Base-by-base conservation (phyloP, 1,284 basidiomycete species). In the Cutaneotrichosporon cyanovorans region DNA sequence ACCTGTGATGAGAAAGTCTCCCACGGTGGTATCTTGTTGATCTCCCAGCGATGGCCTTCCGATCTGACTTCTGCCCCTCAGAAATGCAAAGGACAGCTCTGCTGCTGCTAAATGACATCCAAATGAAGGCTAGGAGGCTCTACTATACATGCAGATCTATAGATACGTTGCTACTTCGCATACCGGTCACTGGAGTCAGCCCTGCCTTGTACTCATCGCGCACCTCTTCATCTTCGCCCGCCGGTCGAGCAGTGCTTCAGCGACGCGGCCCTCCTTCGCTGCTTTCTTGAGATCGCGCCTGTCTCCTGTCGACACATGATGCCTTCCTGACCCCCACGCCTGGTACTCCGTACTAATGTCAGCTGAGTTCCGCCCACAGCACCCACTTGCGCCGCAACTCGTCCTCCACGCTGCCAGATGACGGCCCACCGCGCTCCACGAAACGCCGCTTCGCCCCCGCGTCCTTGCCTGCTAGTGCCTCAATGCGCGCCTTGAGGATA, bases 191-290 rank as follows among this genome's bases (percentile, higher is more conserved):
- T n/a, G n/a, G n/a, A n/a, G n/a, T n/a, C n/a, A n/a, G n/a, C n/a
- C n/a, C n/a, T n/a, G n/a, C n/a, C n/a, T n/a, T n/a, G n/a, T 43
- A 32, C 11, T 20, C 18, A 33, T 42, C 25, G 25, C 76, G 38
- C 48, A 87, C 90, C 89, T 93, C 74, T 96, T 96, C 51, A 95
- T 76, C 66, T 93, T 93, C 7, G 86, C 76, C 47, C 91, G 78
- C 22, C 90, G 79, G 62, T 96, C 88, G 38, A 96, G 76, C 72
- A 96, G 73, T 4, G 86, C 86, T 68, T 96, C 91, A 1, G 87
- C 83, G 15, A 95, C 67, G 30, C 85, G 78, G 3, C 92, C 92
- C 56, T 95, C 88, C 68, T 90, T 85, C 53, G 78, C 77, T 12
- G 90, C 90, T 48, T 79, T 80, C 68, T 88, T 90, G 45, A 96